Conservation (phyloP, 225 moss, liverwort and hornwort genomes). For the Anthoceros angustus region DNA sequence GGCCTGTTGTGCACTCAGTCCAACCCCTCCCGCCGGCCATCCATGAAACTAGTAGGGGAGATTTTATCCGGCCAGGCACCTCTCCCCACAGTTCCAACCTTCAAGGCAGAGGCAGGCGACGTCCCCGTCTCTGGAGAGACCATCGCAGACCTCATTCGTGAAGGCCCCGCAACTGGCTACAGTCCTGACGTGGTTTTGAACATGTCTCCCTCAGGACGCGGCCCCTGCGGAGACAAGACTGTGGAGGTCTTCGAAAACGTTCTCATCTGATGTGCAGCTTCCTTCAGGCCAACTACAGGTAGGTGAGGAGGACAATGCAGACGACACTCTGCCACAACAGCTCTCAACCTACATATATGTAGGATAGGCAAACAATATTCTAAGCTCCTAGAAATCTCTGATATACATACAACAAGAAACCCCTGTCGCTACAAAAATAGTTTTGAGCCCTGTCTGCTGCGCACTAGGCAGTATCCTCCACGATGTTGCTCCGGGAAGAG, state of each 20-base stretch:
- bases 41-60: background rate
- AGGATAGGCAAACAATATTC: too few species aligned
- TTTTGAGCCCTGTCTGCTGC: too few species aligned
- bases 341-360: too few species aligned
- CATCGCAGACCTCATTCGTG: background rate
- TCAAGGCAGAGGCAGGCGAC: background rate
- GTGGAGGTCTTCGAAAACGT: slow-evolving; percentile 2
- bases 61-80: background rate
- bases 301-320: too few species aligned
- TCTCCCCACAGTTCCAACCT: background rate
- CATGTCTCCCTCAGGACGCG: background rate
- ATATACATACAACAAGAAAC: too few species aligned
- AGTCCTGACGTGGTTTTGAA: slow-evolving; percentile 1
- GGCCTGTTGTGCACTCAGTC: background rate
- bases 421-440: too few species aligned
- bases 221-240: background rate
- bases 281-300: background rate
- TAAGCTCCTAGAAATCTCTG: too few species aligned
- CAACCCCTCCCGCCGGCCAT: background rate
- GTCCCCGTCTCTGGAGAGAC: background rate
- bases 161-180: background rate
- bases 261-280: background rate
- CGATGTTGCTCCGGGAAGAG: too few species aligned
- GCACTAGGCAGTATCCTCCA: too few species aligned
- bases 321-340: too few species aligned